phyloP scores from a whole-genome alignment of 176 grass and related monocot genomes.

The Juncus effusus region DNA sequence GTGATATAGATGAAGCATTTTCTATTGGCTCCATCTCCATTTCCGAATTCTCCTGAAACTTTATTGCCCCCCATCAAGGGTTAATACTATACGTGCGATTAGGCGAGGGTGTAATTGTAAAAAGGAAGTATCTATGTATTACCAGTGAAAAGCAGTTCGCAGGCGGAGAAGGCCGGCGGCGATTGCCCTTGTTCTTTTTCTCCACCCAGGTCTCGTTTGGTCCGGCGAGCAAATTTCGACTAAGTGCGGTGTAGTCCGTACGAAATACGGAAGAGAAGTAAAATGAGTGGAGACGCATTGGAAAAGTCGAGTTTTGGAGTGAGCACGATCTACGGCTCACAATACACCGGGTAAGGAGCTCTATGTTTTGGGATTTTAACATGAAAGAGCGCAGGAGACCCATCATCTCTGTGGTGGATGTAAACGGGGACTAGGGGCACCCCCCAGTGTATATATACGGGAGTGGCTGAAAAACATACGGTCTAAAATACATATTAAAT shows the following conservation, averaged over 20 bases:
- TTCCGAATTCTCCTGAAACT: slow-evolving; percentile 15
- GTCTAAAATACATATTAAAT: too few relatives aligned
- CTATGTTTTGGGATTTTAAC: too few relatives aligned
- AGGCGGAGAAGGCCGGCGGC: background rate
- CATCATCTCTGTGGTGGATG: too few relatives aligned
- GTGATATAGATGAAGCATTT: background rate
- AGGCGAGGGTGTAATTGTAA: background rate
- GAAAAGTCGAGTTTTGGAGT: too few relatives aligned
- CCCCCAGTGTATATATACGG: too few relatives aligned
- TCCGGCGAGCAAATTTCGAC: background rate
- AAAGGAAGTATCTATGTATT: background rate
- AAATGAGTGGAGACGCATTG: background rate
- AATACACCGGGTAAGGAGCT: too few relatives aligned
- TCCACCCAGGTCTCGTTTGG: background rate
- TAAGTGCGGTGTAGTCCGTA: slow-evolving; percentile 2
- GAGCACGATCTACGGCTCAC: too few relatives aligned
- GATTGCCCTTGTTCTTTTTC: background rate
- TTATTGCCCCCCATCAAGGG: background rate
- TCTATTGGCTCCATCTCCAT: slow-evolving; percentile 24
- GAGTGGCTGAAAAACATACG: too few relatives aligned
- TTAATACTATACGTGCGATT: background rate
- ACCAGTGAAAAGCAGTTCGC: background rate
- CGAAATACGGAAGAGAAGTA: background rate
- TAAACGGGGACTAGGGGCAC: too few relatives aligned
- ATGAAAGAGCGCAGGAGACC: too few relatives aligned